Evolutionary conservation across 2,329 filamentous ascomycete genomes (phyloP), one percentile per base, ranked within the genome.

Genomic region (Gliomastix tumulicola): DNA sequence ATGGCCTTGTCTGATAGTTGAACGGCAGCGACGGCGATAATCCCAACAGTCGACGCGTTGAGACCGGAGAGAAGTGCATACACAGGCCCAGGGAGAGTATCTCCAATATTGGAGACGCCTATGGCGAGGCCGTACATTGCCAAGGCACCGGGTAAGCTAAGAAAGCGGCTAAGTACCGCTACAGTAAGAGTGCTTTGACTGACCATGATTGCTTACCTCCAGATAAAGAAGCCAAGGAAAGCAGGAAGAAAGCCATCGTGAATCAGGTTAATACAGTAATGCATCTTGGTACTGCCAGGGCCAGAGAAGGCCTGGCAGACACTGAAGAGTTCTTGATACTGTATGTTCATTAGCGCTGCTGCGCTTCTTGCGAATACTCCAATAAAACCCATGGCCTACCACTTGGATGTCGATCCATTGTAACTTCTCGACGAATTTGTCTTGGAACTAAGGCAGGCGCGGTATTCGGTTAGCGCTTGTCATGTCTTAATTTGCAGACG

Each of bases 311-410:
- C 76, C 56, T 87, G 82, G 15, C 71, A 75, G 32, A 87, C 59
- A 18, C 76, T 79, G 54, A 87, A 86, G 0, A 87, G 67, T 49
- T 87, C 82, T 54, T 84, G 78, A 54, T 80, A 86, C 76, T 82
- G 32, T n/a, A 25, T n/a, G 10, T 7, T 37, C 9, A 25, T 25
- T n/a, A 25, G 22, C 22, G n/a, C 9, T 25, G 22, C 22, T 25
- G 22, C 22, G 22, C n/a, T 25, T 9, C 22, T n/a, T n/a, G n/a
- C 9, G 9, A n/a, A 25, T 25, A 25, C 22, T n/a, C 9, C 22
- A n/a, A n/a, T 9, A 25, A 25, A 25, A 9, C n/a, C 22, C n/a
- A n/a, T n/a, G 22, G n/a, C 45, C 42, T 53, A 81, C 77, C 39
- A 77, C 71, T 46, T 82, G 76, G 36, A 85, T 79, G 53, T 84